Evolutionary conservation across 768 basidiomycete genomes (phyloP), one percentile per base, ranked within the genome.

Genomic region (Artomyces pyxidatus): DNA sequence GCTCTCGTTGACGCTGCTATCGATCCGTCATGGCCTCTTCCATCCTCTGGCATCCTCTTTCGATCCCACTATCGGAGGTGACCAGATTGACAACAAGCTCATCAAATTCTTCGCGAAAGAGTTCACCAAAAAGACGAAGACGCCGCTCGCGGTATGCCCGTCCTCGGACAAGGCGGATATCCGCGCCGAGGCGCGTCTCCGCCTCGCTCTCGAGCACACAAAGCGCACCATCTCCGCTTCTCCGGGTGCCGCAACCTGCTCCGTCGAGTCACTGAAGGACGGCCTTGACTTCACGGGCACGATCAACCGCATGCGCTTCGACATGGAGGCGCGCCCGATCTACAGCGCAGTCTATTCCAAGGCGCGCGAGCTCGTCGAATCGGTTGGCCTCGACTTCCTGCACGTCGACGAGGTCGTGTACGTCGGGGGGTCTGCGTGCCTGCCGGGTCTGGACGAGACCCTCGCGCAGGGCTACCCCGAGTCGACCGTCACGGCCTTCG

Each of bases 81-180:
- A 86, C 55, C 74, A 77, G 51, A 80, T 94, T 59, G 89, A 92
- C 67, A 78, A 80, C 51, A 78, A 83, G 61, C 75, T 97, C 37
- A 81, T 96, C 69, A 84, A 85, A 52, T 88, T 88, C 72, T 96
- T 99, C 65, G 82, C 88, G 46, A 83, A 91, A 62, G 95, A 99
- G 55, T 99, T 99, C 66, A 88, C 88, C 43, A 98, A 97, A 70
- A 99, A 96, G 72, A 93, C 86, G 16, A 91, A 89, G 65, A 77
- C 77, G 21, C 69, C 83, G 0, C 72, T 96, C 37, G 68, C 75
- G 8, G 74, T 91, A 14, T 78, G 72, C 47, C 82, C 84, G 1
- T 69, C 83, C 5, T 70, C 71, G 3, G 71, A 78, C 19, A 56
- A 70, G 16, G 70, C 72, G 27, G 87, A 93, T 67, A 74, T 80